Evolutionary conservation across 73 alveolate genomes (phyloP).

Genomic region (Paramecium tetraurelia): DNA sequence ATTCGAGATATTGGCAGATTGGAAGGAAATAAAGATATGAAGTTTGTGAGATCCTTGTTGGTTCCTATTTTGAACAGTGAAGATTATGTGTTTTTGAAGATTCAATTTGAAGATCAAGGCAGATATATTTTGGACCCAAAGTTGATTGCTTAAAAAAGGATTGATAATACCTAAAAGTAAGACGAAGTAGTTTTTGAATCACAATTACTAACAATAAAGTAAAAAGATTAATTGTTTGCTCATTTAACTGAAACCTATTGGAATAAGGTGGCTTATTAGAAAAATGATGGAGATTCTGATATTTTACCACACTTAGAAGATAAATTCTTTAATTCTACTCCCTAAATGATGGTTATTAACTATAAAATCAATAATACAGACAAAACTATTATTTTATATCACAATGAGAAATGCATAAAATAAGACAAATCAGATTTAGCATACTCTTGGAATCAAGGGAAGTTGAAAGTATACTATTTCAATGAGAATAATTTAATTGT

Average conservation of each 20-base stretch:
- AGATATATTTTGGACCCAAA: conserved; percentile 2
- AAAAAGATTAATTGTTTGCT: neutral
- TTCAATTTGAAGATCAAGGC: neutral
- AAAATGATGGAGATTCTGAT: conserved; percentile 24
- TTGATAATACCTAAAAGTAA: neutral
- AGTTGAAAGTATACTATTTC: neutral
- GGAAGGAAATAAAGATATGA: neutral
- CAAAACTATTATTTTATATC: neutral
- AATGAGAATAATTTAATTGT: neutral
- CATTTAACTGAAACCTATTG: neutral
- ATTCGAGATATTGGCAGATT: conserved; percentile 14
- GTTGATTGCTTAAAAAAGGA: neutral
- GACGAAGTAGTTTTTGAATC: neutral
- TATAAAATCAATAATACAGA: neutral
- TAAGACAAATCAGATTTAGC: neutral
- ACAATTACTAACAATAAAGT: neutral
- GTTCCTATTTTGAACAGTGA: conserved; percentile 30
- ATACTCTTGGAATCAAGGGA: neutral
- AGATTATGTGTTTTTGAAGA: neutral
- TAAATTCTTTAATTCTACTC: conserved; percentile 1
- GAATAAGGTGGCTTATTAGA: neutral
- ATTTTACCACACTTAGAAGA: conserved; percentile 29
- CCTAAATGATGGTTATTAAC: neutral
- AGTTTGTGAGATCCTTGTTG: neutral
- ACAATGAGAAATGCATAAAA: neutral